A percentile compares a stretch with the other conserved stretches of the same genome.
Conservation (phyloP, 768 basidiomycete genomes). For the Mycena rosella region DNA sequence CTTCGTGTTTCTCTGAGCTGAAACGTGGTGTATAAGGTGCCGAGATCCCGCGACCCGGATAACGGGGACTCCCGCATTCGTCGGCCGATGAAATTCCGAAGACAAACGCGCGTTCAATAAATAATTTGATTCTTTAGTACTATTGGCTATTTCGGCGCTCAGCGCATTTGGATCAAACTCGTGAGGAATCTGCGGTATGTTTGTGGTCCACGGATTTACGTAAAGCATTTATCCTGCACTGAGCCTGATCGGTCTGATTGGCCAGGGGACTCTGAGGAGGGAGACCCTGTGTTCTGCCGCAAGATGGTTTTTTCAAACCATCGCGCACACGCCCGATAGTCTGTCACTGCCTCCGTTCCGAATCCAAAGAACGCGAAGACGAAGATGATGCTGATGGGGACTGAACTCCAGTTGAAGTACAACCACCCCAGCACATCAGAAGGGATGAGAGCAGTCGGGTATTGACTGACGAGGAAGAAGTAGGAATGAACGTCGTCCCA, state of each 20-base stretch:
- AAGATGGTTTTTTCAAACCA: conserved; percentile 3
- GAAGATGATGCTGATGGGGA: conserved; percentile 18
- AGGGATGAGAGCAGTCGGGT: background rate
- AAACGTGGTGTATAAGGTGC: too few relatives aligned
- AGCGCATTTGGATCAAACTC: too few relatives aligned
- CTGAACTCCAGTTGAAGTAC: conserved; percentile 11
- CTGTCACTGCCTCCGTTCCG: background rate
- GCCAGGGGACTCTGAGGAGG: background rate
- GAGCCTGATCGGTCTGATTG: background rate
- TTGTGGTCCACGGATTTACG: too few relatives aligned
- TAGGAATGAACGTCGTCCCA: conserved; percentile 21
- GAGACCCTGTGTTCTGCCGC: background rate
- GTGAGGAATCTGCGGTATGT: too few relatives aligned
- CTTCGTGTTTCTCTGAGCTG: too few relatives aligned
- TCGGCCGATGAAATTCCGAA: too few relatives aligned
- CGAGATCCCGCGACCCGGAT: too few relatives aligned
- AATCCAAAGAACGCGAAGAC: conserved; percentile 22
- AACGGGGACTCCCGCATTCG: too few relatives aligned
- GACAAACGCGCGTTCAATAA: too few relatives aligned
- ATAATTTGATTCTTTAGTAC: too few relatives aligned
- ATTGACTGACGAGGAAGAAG: conserved; percentile 8
- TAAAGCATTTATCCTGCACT: too few relatives aligned
- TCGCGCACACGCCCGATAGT: background rate
- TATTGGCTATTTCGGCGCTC: too few relatives aligned
- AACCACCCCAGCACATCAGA: background rate